These are phyloP conservation scores for Amaranthus hypochondriacus DNA, from an alignment of 148 eudicot species.

Conservation along the genomic window DNA sequence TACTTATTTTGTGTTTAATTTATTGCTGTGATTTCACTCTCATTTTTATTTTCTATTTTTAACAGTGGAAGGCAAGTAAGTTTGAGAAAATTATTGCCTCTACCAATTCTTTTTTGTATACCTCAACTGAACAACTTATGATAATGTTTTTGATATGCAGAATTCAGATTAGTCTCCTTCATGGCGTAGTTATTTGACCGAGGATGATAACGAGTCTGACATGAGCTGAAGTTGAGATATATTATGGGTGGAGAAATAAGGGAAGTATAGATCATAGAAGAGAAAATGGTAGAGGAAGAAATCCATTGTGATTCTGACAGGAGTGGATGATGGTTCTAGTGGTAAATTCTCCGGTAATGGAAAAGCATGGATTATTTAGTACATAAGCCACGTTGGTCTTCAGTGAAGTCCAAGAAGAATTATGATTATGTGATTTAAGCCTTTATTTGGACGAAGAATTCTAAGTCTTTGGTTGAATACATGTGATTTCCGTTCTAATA, in stretches of 20 bases:
- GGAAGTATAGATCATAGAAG: constrained; percentile 87
- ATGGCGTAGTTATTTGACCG: constrained; percentile 74
- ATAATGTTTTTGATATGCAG: constrained; percentile 96
- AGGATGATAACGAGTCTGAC: constrained; percentile 71
- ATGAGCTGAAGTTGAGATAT: constrained; percentile 80
- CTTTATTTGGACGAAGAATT: no score
- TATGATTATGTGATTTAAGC: background rate
- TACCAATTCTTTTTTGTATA: background rate
- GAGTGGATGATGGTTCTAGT: constrained; percentile 23
- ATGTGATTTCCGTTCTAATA: background rate
- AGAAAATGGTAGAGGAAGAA: constrained; percentile 54
- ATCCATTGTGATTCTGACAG: constrained; percentile 36
- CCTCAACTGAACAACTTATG: constrained; percentile 68
- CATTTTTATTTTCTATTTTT: no score
- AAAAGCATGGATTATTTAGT: constrained; percentile 29
- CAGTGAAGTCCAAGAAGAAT: constrained; percentile 44
- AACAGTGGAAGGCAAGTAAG: no score
- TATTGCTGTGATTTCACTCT: no score
- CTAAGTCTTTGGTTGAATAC: no score
- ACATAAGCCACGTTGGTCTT: constrained; percentile 24
- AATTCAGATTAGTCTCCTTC: constrained; percentile 97
- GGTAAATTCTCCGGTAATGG: constrained; percentile 16
- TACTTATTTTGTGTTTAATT: no score
- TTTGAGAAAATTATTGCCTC: no score
- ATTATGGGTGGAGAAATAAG: constrained; percentile 92